Conservation (phyloP, 768 basidiomycete genomes). For the Tulasnella calospora region DNA sequence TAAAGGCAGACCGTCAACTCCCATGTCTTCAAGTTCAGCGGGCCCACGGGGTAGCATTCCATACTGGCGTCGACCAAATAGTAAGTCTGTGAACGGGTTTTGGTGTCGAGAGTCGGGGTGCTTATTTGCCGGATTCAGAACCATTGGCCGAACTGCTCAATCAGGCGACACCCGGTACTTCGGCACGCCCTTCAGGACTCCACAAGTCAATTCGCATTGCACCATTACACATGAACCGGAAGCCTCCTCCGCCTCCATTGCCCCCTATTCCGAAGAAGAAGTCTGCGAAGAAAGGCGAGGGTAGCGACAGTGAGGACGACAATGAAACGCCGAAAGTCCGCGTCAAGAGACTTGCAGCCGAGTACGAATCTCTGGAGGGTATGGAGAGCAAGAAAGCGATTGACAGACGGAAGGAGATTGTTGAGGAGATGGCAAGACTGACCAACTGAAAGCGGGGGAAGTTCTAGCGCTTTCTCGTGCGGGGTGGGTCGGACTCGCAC, state of each 20-base stretch:
- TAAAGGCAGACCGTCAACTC: background rate
- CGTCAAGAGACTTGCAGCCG: conserved; percentile 16
- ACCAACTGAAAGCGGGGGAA: conserved; percentile 3
- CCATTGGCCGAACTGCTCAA: conserved; percentile 21
- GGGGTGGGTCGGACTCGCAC: conserved; percentile 10
- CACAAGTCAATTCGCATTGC: conserved; percentile 20
- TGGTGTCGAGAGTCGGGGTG: background rate
- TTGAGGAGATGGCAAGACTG: conserved; percentile 21
- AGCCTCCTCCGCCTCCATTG: conserved; percentile 23
- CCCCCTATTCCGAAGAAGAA: conserved; percentile 17
- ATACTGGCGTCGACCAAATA: conserved; percentile 23
- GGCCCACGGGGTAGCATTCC: conserved; percentile 15
- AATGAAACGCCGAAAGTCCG: conserved; percentile 21
- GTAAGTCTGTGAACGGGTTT: conserved; percentile 3
- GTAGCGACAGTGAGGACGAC: conserved; percentile 17
- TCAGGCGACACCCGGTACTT: conserved; percentile 19
- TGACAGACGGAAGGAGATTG: conserved; percentile 21
- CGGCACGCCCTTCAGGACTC: conserved; percentile 14
- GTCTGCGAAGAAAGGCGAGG: background rate
- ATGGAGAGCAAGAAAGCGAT: conserved; percentile 25
- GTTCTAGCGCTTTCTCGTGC: background rate
- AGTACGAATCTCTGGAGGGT: conserved; percentile 22
- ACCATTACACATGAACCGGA: conserved; percentile 23
- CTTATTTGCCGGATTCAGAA: conserved; percentile 19
- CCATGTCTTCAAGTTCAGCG: conserved; percentile 6